Evolutionary conservation across 1,284 basidiomycete genomes (phyloP).

Genomic region (Leccinum olivaceoglutinosum): DNA sequence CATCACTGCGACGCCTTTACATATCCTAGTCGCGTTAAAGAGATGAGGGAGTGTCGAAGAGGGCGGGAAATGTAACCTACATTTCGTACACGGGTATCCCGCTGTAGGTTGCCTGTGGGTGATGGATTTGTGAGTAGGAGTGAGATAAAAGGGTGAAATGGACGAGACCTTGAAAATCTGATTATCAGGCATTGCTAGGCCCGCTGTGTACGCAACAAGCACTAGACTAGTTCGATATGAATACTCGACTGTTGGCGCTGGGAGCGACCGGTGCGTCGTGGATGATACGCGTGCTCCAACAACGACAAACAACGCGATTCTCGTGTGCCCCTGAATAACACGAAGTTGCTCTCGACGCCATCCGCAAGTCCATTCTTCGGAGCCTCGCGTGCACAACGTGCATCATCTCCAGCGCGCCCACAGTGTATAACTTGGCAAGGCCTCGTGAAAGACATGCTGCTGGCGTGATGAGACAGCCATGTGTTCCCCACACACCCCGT

Average conservation of each 20-base stretch:
- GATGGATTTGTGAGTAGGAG: conserved; percentile 9
- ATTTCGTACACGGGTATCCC: conserved; percentile 86
- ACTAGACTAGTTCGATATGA: neutral
- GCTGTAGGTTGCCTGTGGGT: conserved; percentile 74
- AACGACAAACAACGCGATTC: conserved; percentile 44
- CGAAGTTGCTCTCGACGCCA: neutral
- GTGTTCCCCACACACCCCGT: conserved; percentile 16
- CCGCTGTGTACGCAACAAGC: conserved; percentile 4
- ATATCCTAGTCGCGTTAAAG: conserved; percentile 64
- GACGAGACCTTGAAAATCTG: conserved; percentile 71
- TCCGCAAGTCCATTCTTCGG: neutral
- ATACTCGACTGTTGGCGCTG: conserved; percentile 18
- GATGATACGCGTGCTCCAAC: conserved; percentile 46
- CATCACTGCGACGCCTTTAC: conserved; percentile 96
- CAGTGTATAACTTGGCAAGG: neutral
- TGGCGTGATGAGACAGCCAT: conserved; percentile 4
- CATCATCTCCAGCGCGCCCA: conserved; percentile 2
- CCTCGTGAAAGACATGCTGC: conserved; percentile 23
- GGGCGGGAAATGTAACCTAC: conserved; percentile 44
- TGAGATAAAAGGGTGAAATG: conserved; percentile 10
- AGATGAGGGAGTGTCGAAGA: conserved; percentile 31
- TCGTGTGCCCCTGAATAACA: conserved; percentile 14
- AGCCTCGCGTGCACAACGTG: conserved; percentile 3
- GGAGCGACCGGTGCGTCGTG: conserved; percentile 14
- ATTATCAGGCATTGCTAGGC: conserved; percentile 60